Conservation (phyloP, 1,284 basidiomycete species). For the Fomitiporia mediterranea region DNA sequence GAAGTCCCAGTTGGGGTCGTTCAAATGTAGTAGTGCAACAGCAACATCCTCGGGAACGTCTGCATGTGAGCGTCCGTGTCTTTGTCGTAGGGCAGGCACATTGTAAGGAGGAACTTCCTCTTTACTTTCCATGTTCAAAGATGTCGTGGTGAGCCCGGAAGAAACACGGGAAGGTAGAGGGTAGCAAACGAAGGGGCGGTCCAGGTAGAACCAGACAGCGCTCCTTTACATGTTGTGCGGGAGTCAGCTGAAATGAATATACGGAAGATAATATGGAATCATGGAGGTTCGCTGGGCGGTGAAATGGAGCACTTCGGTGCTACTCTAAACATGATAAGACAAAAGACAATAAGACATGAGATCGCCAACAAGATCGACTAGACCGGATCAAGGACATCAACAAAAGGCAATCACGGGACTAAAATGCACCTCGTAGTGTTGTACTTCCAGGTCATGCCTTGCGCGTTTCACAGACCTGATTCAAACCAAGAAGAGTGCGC, state of each 20-base stretch:
- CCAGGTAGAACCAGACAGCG: not conserved
- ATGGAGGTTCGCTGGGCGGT: not conserved
- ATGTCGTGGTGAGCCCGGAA: not conserved
- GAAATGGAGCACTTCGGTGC: conserved; percentile 1
- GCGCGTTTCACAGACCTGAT: no score
- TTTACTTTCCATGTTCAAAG: conserved; percentile 13
- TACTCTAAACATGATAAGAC: conserved; percentile 1
- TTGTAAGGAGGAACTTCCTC: not conserved
- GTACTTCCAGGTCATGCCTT: no score
- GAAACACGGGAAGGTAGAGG: not conserved
- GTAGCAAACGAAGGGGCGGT: not conserved
- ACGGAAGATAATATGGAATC: conserved; percentile 4
- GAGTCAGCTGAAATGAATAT: not conserved
- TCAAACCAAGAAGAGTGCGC: no score
- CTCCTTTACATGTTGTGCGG: conserved; percentile 10
- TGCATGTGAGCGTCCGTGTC: not conserved
- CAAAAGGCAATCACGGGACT: not conserved
- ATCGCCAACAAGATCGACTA: conserved; percentile 6
- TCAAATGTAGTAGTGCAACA: conserved; percentile 46
- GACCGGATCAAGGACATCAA: not conserved
- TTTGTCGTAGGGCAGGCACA: conserved; percentile 5
- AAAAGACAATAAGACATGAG: conserved; percentile 8
- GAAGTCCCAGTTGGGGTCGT: conserved; percentile 75
- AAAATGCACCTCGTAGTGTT: not conserved
- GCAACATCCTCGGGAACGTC: conserved; percentile 19